Evolutionary conservation across 495 filamentous ascomycete genomes (phyloP), one percentile per base, ranked within the genome.

Genomic region (Daldinia caldariorum): DNA sequence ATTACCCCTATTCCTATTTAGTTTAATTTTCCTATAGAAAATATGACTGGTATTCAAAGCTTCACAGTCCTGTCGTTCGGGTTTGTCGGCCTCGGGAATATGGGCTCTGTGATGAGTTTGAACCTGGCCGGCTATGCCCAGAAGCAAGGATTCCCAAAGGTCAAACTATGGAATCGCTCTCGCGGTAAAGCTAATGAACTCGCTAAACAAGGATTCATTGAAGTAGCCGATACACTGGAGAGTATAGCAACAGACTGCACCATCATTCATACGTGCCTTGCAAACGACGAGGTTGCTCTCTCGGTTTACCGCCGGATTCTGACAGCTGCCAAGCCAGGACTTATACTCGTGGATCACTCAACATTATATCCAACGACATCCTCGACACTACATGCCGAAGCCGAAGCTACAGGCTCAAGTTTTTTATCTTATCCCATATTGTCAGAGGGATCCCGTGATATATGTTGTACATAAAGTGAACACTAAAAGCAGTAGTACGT

Each of bases 81-180:
- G 18, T 63, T 63, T 14, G 60, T 63, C 18, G 60, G 60, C 37
- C 60, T 63, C 32, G 60, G 60, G 20, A 63, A 63, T 54, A 54
- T 63, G 60, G 60, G 60, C 22, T 54, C 20, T 34, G 35, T 63
- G 49, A 63, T 63, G 60, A 63, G 60, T 14, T 29, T 31, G 13
- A 63, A 63, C 14, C 22, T 63, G 4, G 60, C 60, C 9, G n/a
- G 20, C 49, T 63, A 54, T 13, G 60, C 60, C 10, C 60, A 63
- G 31, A 63, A 54, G 6, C 34, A 54, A 32, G 60, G 60, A 18
- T 55, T 54, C 18, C 49, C 60, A 43, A 63, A 55, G 22, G 60
- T 63, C 14, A 63, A 63, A 26, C 37, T 63, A 43, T 63, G 60
- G 60, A 63, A 63, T 43, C 60, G 60, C 18, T 63, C 60, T 55